A percentile compares a stretch with the other conserved stretches of the same genome.
Evolutionary conservation across 1,284 basidiomycete genomes (phyloP).

Genomic region (Bjerkandera adusta): DNA sequence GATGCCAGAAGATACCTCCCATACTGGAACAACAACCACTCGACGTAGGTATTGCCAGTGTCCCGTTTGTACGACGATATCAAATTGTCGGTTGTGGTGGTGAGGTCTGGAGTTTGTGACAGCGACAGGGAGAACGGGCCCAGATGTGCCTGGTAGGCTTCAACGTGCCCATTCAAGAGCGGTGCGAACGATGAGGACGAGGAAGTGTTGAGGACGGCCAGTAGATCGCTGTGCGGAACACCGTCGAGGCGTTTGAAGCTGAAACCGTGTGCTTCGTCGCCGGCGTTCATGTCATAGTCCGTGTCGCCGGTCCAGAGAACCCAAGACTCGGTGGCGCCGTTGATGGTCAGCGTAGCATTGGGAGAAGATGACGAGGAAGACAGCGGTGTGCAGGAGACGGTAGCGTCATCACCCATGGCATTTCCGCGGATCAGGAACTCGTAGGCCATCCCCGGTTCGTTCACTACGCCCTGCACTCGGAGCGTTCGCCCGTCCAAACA

Average conservation of each 20-base stretch:
- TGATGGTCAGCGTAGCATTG: slow-evolving; percentile 57
- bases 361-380: slow-evolving; percentile 14
- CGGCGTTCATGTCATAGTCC: slow-evolving; percentile 61
- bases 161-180: slow-evolving; percentile 45
- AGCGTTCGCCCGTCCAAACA: slow-evolving; percentile 59
- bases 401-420: slow-evolving; percentile 19
- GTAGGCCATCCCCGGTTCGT: slow-evolving; percentile 62
- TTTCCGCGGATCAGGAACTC: slow-evolving; percentile 57
- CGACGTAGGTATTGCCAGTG: slow-evolving; percentile 60
- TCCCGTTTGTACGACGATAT: slow-evolving; percentile 50
- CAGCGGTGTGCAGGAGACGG: slow-evolving; percentile 33
- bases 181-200: slow-evolving; percentile 20
- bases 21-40: slow-evolving; percentile 72
- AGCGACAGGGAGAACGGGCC: slow-evolving; percentile 54
- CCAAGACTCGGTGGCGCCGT: slow-evolving; percentile 48
- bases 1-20: slow-evolving; percentile 66
- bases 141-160: slow-evolving; percentile 46
- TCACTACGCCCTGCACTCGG: slow-evolving; percentile 50
- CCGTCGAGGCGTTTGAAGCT: slow-evolving; percentile 50
- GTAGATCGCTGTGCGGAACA: slow-evolving; percentile 53
- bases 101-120: slow-evolving; percentile 53
- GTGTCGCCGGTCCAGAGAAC: slow-evolving; percentile 72
- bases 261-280: slow-evolving; percentile 51
- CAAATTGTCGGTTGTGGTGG: slow-evolving; percentile 57
- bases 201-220: slow-evolving; percentile 36